Evolutionary conservation across 1,139 yeast genomes (phyloP).

Genomic region (Magnusiomyces ingens): DNA sequence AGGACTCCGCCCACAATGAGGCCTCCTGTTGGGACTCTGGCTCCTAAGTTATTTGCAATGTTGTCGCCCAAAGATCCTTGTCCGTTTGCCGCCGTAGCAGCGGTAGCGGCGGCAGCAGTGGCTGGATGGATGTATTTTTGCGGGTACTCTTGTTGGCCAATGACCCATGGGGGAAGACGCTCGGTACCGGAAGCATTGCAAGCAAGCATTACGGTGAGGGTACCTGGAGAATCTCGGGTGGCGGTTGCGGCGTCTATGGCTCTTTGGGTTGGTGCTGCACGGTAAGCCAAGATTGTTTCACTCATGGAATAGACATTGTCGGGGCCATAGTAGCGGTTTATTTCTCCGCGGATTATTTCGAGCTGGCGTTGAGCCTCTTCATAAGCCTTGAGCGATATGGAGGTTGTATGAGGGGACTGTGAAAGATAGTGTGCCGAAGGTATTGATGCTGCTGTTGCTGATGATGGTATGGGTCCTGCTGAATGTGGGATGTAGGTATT

Average conservation of each 20-base stretch:
- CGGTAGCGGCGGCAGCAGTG: too few relatives aligned
- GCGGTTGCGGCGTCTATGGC: background rate
- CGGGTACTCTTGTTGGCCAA: conserved; percentile 12
- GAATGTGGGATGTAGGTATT: background rate
- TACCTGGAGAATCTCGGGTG: background rate
- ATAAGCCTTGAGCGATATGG: background rate
- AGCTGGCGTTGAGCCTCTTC: conserved; percentile 4
- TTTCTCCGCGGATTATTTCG: background rate
- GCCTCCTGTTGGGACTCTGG: too few relatives aligned
- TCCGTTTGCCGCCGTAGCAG: too few relatives aligned
- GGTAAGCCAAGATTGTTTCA: conserved; percentile 11
- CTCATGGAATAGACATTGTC: conserved; percentile 15
- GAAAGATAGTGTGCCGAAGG: too few relatives aligned
- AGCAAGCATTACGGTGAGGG: conserved; percentile 13
- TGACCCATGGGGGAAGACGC: conserved; percentile 15
- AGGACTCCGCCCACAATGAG: too few relatives aligned
- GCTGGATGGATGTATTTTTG: too few relatives aligned
- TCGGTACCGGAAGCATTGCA: conserved; percentile 14
- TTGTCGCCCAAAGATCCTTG: too few relatives aligned
- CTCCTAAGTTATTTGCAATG: too few relatives aligned
- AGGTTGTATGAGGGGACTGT: too few relatives aligned
- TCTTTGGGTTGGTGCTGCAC: background rate
- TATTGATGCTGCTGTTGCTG: too few relatives aligned
- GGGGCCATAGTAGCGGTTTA: conserved; percentile 4
- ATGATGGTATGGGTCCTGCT: background rate